Base-by-base conservation (phyloP, 495 filamentous ascomycete genomes). In the Penicillium goetzii region DNA sequence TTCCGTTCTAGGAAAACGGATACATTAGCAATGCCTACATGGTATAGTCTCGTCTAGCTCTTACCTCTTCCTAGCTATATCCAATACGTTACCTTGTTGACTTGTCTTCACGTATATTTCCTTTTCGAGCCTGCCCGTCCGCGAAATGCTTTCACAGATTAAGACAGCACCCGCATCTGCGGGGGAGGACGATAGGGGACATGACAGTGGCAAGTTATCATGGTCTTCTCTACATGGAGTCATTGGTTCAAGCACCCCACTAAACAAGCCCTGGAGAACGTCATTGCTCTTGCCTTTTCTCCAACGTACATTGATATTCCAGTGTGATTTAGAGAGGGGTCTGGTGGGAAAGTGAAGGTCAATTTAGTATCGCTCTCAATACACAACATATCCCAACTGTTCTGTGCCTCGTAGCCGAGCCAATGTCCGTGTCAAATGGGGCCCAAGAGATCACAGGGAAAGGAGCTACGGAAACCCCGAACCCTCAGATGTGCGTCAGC, bases 231-330 rank as follows among this genome's bases (percentile, higher is more conserved):
- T 15, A 15, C 34, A 38, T 38, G 14, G 7, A 38, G 34, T 15
- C 8, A 38, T 38, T 38, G 34, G 14, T 14, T 38, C 34, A 38
- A 38, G 34, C 34, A 38, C 34, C 11, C 14, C 34, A 38, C 34
- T 38, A 14, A 38, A 38, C 34, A 15, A 38, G 34, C 34, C 34
- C 11, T 38, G 34, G 8, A 38, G 34, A 23, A 51, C 49, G 49
- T 51, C 28, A 32, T 30, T 51, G 23, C 49, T 51, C 49, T 51
- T 0, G 25, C 25, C 17, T 6, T 50, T 50, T 28, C n/a, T 6
- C 49, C 49, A 51, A 32, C 49, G 15, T 51, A 32, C 23, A 14
- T 51, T 26, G 49, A 32, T 51, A 51, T 51, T 51, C 49, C 17
- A 32, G 11, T 10, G 49, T 51, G 49, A 0, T 28, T 51, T 17